Evolutionary conservation across 2,329 filamentous ascomycete species (phyloP), one percentile per base, ranked within the genome.

Genomic region (Colletotrichum graminicola): DNA sequence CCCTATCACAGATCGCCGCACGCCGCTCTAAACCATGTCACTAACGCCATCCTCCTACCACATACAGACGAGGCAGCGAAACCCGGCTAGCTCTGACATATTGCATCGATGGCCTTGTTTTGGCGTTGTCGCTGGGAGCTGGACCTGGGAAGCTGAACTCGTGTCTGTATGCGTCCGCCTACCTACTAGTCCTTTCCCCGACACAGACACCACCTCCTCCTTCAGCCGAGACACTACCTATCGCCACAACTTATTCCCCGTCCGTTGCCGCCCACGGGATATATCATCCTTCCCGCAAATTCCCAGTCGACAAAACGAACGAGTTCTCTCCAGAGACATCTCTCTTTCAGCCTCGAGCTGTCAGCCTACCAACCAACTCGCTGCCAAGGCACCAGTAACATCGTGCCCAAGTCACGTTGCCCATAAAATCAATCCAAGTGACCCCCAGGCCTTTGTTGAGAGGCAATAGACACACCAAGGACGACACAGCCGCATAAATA

Each of bases 111-210:
- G 36, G 67, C 7, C 47, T 23, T 41, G 32, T 49, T 43, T 47
- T 66, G 55, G 32, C 2, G 72, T 74, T 0, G 76, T 66, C 21
- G 67, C 18, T 45, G 43, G 73, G 45, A n/a, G 21, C n/a, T 23
- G 21, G 21, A 23, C 21, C n/a, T n/a, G 45, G 45, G 21, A 2
- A 79, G 75, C 52, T 77, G 75, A 12, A n/a, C 77, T 3, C 74
- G 71, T 6, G 78, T 68, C 23, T 73, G 3, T 67, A 72, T 29
- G 12, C 16, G 26, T 41, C 36, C 11, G 11, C 49, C 23, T 23
- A 21, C 43, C 32, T 32, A 54, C 39, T 60, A 36, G 39, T 64
- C 5, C 26, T 43, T 16, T n/a, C 49, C 36, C 39, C 39, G 18
- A 51, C 14, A 18, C 14, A 34, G 34, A 21, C 62, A 43, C 26